These are phyloP conservation scores for Millerozyma acaciae DNA, from an alignment of 805 yeast species.

Conservation along the genomic window DNA sequence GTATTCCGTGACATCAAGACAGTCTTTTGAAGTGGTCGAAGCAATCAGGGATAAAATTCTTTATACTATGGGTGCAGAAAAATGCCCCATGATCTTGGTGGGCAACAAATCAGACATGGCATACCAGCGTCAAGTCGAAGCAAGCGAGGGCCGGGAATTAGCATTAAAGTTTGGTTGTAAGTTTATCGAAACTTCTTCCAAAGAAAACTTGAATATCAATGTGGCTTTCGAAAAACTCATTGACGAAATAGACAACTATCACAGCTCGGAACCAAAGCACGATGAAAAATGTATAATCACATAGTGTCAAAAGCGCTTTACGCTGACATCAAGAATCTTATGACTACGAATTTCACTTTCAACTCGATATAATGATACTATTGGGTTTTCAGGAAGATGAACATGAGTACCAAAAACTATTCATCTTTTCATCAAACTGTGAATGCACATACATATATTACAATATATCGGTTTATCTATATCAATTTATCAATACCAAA, in stretches of 20 bases:
- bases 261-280: conserved; percentile 46
- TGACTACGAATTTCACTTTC: too few species aligned
- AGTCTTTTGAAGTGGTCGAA: conserved; percentile 72
- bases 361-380: too few species aligned
- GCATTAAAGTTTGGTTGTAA: conserved; percentile 43
- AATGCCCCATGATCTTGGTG: conserved; percentile 48
- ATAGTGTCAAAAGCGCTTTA: too few species aligned
- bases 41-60: conserved; percentile 80
- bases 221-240: conserved; percentile 59
- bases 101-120: conserved; percentile 75
- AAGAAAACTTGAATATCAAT: conserved; percentile 41
- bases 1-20: conserved; percentile 74
- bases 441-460: too few species aligned
- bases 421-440: too few species aligned
- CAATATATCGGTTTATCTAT: too few species aligned
- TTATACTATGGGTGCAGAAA: conserved; percentile 54
- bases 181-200: conserved; percentile 48
- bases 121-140: conserved; percentile 56
- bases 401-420: too few species aligned
- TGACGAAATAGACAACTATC: conserved; percentile 55
- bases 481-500: too few species aligned
- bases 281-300: conserved; percentile 51
- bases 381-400: too few species aligned
- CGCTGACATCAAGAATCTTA: too few species aligned
- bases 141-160: conserved; percentile 47